These are phyloP conservation scores for Lasiodiplodia citricola DNA, from an alignment of 2,329 filamentous ascomycete genomes.

Conservation along the genomic window DNA sequence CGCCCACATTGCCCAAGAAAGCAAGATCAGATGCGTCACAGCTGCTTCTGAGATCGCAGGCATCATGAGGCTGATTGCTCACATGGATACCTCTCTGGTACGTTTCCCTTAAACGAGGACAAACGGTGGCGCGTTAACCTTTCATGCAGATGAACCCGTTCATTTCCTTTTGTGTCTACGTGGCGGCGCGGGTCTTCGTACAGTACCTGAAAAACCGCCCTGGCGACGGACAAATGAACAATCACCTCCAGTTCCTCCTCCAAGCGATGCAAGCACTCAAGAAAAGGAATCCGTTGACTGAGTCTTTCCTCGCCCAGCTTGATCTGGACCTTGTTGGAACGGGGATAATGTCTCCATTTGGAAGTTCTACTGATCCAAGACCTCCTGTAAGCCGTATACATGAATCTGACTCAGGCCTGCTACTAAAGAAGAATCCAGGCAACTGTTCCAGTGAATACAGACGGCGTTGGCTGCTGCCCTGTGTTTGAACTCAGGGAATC, in stretches of 20 bases:
- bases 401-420: not conserved
- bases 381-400: not conserved
- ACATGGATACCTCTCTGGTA: constrained; percentile 83
- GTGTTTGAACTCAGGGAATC: constrained; percentile 43
- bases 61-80: constrained; percentile 94
- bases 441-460: constrained; percentile 34
- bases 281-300: constrained; percentile 84
- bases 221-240: constrained; percentile 76
- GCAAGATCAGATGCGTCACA: constrained; percentile 90
- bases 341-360: constrained; percentile 49
- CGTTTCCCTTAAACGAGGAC: constrained; percentile 39
- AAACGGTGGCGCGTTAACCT: constrained; percentile 15
- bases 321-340: constrained; percentile 87
- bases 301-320: constrained; percentile 91
- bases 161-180: constrained; percentile 92
- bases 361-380: not conserved
- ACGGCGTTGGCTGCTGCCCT: constrained; percentile 39
- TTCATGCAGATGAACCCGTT: constrained; percentile 84
- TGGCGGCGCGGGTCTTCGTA: constrained; percentile 93
- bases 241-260: constrained; percentile 88
- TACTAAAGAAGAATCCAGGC: not conserved
- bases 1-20: constrained; percentile 79
- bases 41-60: constrained; percentile 92
- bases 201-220: constrained; percentile 96
- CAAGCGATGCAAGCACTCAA: constrained; percentile 90